Evolutionary conservation across 2,329 filamentous ascomycete genomes (phyloP), one percentile per base, ranked within the genome.

Genomic region (Emergomyces pasteurianus): DNA sequence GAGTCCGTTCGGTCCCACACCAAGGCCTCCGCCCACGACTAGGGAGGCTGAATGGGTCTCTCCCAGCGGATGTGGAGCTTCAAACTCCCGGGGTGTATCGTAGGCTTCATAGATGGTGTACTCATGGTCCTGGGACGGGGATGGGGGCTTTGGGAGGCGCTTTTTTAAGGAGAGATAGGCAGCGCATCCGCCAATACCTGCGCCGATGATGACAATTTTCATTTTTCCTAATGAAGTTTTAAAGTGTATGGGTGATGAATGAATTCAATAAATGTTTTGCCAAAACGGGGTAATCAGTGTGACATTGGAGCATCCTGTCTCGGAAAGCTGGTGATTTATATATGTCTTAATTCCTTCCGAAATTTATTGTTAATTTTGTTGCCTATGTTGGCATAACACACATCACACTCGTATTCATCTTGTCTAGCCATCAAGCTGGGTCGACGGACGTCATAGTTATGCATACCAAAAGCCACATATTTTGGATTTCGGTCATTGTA

Each of bases 161-260:
- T 77, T 77, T 58, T 70, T 70, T 4, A 78, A 66, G 38, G 71
- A 69, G 10, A 78, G 69, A 59, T 77, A 78, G 46, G 67, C 67
- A 12, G 72, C 61, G 58, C 74, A 74, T 31, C 75, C 76, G 56
- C 70, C 69, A 61, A 78, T 76, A 38, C 75, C 76, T 16, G 68
- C 75, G n/a, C 76, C 76, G 43, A 78, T 67, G 16, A 78, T 77
- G 26, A 72, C 67, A 43, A 78, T 75, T 62, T 75, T 76, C 75
- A 77, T 77, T n/a, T 23, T 57, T 46, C 14, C 10, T 52, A 34
- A 28, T 21, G 8, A 46, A 46, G 26, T 26, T 3, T 23, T 4
- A 3, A 50, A 28, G 47, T 12, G 3, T 14, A n/a, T 50, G 28
- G 26, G 26, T 1, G 49, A 52, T 52, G 16, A 52, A 31, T 34